Base-by-base conservation (phyloP, 2,329 filamentous ascomycete species). In the Ambrosiella xylebori region DNA sequence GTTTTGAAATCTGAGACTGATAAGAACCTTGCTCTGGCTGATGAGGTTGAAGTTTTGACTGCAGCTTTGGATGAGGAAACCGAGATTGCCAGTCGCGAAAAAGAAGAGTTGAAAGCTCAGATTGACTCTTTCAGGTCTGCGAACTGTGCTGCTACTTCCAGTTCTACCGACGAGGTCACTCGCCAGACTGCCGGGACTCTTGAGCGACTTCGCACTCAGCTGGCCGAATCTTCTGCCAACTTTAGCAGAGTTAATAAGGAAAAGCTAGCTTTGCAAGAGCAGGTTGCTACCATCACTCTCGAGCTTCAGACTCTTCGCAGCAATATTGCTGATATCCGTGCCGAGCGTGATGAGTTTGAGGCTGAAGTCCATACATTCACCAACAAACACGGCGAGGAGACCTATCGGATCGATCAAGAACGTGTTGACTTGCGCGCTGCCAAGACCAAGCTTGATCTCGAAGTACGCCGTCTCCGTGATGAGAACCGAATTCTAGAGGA, bases 11-110 rank as follows among this genome's bases (percentile, higher is more conserved):
- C 74, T 0, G 74, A 86, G 61, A 73, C 74, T 54, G 82, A 86
- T 63, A 87, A 82, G 66, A 73, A 82, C 1, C 79, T 85, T 59
- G 76, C 76, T 7, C 68, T 90, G 17, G 84, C 90, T 65, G 85
- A 89, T 63, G 86, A 89, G 66, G 75, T 88, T n/a, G 82, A 87
- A 57, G 79, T 87, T 36, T 70, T 90, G 12, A 84, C 88, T 66
- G 74, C 76, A 19, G 78, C 76, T 41, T 68, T 84, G 49, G 82
- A 86, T 54, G 78, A 84, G 61, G 82, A 85, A 66, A 76, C 77
- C 49, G 79, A 84, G 62, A 76, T 79, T 60, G 76, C 77, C 5
- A 54, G 64, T 58, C 38, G 66, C 57, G 70, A 73, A 41, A 63
- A 63, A 63, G 65, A 58, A 40, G 62, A 59, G 51, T 59, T 62